These are phyloP conservation scores for Stereum hirsutum DNA, from an alignment of 1,284 basidiomycete genomes.

Conservation along the genomic window DNA sequence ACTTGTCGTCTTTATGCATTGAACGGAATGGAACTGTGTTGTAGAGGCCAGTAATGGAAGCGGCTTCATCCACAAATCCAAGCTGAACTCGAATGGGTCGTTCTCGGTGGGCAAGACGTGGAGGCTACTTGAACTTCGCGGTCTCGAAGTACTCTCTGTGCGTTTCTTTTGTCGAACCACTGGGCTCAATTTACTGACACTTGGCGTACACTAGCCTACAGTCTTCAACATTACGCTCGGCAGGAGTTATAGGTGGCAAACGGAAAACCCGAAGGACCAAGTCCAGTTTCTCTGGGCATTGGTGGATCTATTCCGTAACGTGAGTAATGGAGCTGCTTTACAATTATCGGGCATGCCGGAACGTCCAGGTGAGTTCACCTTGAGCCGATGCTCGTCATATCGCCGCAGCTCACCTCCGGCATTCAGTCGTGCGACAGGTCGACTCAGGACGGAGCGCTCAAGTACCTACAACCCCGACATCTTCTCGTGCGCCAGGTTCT, in stretches of 20 bases:
- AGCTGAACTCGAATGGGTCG: slow-evolving; percentile 88
- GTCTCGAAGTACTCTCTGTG: slow-evolving; percentile 71
- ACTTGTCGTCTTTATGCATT: slow-evolving; percentile 2
- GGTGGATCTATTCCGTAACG: slow-evolving; percentile 60
- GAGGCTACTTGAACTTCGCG: slow-evolving; percentile 76
- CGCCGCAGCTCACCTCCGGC: neutral
- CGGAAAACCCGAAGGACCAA: slow-evolving; percentile 69
- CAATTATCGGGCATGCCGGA: slow-evolving; percentile 48
- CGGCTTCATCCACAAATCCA: slow-evolving; percentile 90
- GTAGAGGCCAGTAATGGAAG: slow-evolving; percentile 56
- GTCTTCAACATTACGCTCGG: slow-evolving; percentile 77
- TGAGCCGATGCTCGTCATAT: no score
- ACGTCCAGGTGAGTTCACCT: no score
- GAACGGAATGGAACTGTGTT: slow-evolving; percentile 10
- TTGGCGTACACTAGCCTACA: slow-evolving; percentile 13
- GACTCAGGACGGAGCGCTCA: neutral
- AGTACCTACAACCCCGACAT: slow-evolving; percentile 6
- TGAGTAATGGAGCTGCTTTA: slow-evolving; percentile 41
- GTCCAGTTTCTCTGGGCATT: slow-evolving; percentile 59
- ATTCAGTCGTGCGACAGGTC: slow-evolving; percentile 2
- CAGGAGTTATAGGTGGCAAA: slow-evolving; percentile 83
- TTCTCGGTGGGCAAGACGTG: slow-evolving; percentile 99
- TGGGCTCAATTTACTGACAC: neutral
- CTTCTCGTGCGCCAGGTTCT: neutral
- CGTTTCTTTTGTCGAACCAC: slow-evolving; percentile 19